Evolutionary conservation across 1,284 basidiomycete genomes (phyloP).

Genomic region (Volvariella surrecta): DNA sequence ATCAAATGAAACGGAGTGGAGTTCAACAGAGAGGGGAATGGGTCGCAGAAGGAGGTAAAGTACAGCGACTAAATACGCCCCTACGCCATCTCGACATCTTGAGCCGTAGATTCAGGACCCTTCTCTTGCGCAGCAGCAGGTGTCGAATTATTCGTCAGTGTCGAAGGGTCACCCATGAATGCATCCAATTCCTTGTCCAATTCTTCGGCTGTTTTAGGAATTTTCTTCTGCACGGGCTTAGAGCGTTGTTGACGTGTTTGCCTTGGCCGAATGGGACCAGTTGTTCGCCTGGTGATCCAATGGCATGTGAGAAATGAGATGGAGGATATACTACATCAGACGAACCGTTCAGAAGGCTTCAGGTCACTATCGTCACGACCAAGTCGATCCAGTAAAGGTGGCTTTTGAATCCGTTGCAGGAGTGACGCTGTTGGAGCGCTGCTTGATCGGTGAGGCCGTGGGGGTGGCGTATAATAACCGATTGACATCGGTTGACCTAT

Average conservation of each 20-base stretch:
- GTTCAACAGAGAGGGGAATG: too few species aligned
- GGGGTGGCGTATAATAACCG: slow-evolving; percentile 45
- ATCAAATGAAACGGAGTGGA: too few species aligned
- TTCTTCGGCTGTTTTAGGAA: slow-evolving; percentile 70
- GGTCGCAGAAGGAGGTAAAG: too few species aligned
- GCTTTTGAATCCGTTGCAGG: slow-evolving; percentile 57
- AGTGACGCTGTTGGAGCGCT: slow-evolving; percentile 49
- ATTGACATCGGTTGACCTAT: slow-evolving; percentile 80
- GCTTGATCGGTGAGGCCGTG: slow-evolving; percentile 31
- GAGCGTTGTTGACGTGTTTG: slow-evolving; percentile 3
- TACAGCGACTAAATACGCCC: too few species aligned
- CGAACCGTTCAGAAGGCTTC: slow-evolving; percentile 13
- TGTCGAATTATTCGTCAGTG: slow-evolving; percentile 18
- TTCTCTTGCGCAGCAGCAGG: slow-evolving; percentile 12
- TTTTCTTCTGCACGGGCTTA: slow-evolving; percentile 27
- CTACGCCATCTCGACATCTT: slow-evolving; percentile 49
- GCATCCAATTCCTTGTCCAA: slow-evolving; percentile 88
- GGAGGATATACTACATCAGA: background rate
- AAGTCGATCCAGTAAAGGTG: slow-evolving; percentile 50
- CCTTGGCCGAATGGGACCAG: slow-evolving; percentile 12
- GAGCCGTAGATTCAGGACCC: slow-evolving; percentile 9
- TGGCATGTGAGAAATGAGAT: slow-evolving; percentile 12
- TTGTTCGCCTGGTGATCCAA: slow-evolving; percentile 6
- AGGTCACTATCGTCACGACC: slow-evolving; percentile 32
- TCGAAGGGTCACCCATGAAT: slow-evolving; percentile 79